Evolutionary conservation across 805 yeast species (phyloP).

Genomic region (Metschnikowia cerradonensis): DNA sequence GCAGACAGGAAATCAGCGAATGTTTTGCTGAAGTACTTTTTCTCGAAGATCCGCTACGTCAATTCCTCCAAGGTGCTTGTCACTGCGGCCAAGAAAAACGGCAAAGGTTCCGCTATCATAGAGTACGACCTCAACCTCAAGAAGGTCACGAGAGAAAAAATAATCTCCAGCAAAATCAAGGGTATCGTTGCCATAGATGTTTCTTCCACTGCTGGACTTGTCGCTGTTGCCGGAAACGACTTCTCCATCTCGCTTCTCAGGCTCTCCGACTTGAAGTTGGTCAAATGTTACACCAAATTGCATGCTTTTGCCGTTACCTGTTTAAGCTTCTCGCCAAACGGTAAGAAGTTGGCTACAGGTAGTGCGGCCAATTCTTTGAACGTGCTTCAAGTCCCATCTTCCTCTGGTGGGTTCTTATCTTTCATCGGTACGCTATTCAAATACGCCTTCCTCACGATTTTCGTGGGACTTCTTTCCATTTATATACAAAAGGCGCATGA

Average conservation of each 20-base stretch:
- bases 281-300: conserved; percentile 53
- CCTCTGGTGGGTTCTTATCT: conserved; percentile 24
- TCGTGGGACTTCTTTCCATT: conserved; percentile 31
- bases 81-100: conserved; percentile 27
- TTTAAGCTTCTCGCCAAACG: conserved; percentile 65
- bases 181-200: conserved; percentile 53
- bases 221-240: conserved; percentile 63
- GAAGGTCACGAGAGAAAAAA: conserved; percentile 38
- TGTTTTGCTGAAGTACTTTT: conserved; percentile 23
- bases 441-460: conserved; percentile 28
- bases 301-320: conserved; percentile 79
- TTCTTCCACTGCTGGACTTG: conserved; percentile 38
- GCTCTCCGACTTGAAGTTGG: conserved; percentile 46
- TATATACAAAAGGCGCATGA: conserved; percentile 33
- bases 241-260: conserved; percentile 59
- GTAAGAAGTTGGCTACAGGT: conserved; percentile 61
- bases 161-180: conserved; percentile 45
- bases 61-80: conserved; percentile 30
- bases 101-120: conserved; percentile 39
- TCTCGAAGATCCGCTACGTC: conserved; percentile 44
- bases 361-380: conserved; percentile 75
- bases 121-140: conserved; percentile 42
- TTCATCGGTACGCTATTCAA: conserved; percentile 31
- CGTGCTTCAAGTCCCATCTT: conserved; percentile 29
- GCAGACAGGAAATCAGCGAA: conserved; percentile 17